Base-by-base conservation (phyloP, 2,329 filamentous ascomycete species). In the Xylaria arbuscula region DNA sequence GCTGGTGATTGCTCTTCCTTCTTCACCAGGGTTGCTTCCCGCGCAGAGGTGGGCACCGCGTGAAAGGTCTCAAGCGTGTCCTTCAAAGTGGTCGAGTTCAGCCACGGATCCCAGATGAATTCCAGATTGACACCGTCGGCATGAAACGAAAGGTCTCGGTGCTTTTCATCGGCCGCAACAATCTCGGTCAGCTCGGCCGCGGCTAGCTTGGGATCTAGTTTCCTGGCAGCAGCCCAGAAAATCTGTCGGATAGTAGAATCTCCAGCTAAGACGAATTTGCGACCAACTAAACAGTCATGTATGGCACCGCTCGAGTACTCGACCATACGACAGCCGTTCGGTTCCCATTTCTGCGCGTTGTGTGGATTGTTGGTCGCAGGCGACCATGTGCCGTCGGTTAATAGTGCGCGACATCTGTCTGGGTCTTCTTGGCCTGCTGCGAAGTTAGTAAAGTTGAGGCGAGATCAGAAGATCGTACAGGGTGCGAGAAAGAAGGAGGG, bases 71-170 rank as follows among this genome's bases (percentile, higher is more conserved):
- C 73, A 50, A 88, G 72, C 56, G 85, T 81, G 15, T 78, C 73
- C 28, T 80, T 74, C 34, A 86, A 73, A 9, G 73, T 72, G 0
- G 83, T 82, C 34, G 84, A 82, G 75, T 90, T 87, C 28, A 90
- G 80, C 78, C 82, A 89, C 0, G 89, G 89, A 76, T 91, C 88
- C 87, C 88, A 91, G 11, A 89, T 76, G 70, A 89, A 90, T 55
- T 86, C 80, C 32, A 90, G 72, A 34, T 75, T 81, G 2, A 87
- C 80, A n/a, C 81, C 81, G 15, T 80, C 79, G 1, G 81, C 80
- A 6, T 78, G 76, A 64, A 86, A 83, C 3, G 79, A 77, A 7
- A 86, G 75, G 75, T 87, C 81, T 17, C 76, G 74, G 69, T 86
- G 84, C 62, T 84, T 83, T 48, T 80, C 74, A 34, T 75, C 73